A percentile compares a stretch with the other conserved stretches of the same genome.
phyloP scores from a whole-genome alignment of 2,329 filamentous ascomycete genomes.

The Thielaviopsis punctulata region DNA sequence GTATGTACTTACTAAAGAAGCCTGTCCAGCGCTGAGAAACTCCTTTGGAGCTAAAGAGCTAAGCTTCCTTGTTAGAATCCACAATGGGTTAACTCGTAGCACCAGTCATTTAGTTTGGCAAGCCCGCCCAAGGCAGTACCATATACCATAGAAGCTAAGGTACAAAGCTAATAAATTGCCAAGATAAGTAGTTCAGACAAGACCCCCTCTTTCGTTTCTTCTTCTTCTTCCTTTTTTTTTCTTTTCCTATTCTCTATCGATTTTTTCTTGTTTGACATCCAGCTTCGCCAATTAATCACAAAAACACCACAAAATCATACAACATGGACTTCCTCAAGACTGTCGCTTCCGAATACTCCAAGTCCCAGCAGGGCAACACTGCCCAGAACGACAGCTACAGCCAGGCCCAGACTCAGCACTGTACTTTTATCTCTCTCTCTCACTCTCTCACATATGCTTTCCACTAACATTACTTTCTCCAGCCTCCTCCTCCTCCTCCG shows the following conservation, averaged over 20 bases:
- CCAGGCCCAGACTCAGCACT: constrained; percentile 3
- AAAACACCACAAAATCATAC: not conserved
- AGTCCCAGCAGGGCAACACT: constrained; percentile 6
- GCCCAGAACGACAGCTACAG: not conserved
- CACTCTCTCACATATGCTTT: not conserved
- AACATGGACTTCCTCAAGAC: constrained; percentile 11
- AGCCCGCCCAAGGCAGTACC: too few species aligned
- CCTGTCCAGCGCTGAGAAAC: too few species aligned
- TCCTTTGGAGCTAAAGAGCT: too few species aligned
- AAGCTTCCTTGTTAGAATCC: too few species aligned
- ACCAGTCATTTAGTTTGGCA: too few species aligned
- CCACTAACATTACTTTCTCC: not conserved
- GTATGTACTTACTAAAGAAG: too few species aligned
- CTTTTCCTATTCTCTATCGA: not conserved
- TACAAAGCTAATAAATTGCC: too few species aligned
- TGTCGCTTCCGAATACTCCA: constrained; percentile 10
- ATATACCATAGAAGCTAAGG: too few species aligned
- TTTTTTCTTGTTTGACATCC: not conserved
- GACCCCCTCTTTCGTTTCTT: not conserved
- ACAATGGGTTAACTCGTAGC: too few species aligned
- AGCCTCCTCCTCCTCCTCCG: not conserved
- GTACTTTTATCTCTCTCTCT: not conserved
- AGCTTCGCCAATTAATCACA: too few species aligned
- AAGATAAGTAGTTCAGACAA: not conserved
- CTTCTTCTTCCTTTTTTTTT: not conserved